These are phyloP conservation scores for Rhodotorula kratochvilovae DNA, from an alignment of 768 basidiomycete genomes.

Conservation along the genomic window DNA sequence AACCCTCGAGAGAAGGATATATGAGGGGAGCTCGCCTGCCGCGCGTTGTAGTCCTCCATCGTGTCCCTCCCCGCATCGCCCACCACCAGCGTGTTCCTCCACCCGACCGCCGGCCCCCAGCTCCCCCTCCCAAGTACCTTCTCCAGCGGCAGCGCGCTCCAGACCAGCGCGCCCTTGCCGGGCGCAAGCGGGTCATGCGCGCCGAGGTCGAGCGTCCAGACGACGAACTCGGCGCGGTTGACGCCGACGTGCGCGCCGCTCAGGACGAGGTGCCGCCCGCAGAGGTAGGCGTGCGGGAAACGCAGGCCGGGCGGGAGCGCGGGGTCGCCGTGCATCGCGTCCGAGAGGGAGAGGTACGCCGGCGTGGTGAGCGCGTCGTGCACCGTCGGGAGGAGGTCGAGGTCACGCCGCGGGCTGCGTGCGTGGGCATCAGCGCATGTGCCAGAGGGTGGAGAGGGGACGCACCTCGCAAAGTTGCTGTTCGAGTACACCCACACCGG, in stretches of 20 bases:
- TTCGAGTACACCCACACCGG: slow-evolving; percentile 92
- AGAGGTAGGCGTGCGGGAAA: slow-evolving; percentile 87
- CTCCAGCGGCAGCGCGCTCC: slow-evolving; percentile 82
- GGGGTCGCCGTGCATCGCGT: slow-evolving; percentile 55
- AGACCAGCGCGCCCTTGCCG: slow-evolving; percentile 56
- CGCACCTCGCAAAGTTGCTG: slow-evolving; percentile 68
- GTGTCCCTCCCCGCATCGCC: slow-evolving; percentile 77
- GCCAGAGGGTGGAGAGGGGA: not conserved
- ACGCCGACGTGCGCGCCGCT: slow-evolving; percentile 54
- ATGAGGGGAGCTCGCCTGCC: not conserved
- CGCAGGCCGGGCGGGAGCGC: slow-evolving; percentile 84
- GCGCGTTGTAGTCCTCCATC: slow-evolving; percentile 77
- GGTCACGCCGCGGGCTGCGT: slow-evolving; percentile 71
- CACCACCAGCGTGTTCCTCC: slow-evolving; percentile 82
- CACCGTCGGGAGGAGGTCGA: slow-evolving; percentile 69
- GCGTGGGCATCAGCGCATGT: not conserved
- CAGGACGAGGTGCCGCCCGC: slow-evolving; percentile 86
- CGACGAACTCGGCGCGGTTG: slow-evolving; percentile 85
- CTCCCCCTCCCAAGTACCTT: slow-evolving; percentile 78
- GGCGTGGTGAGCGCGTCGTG: slow-evolving; percentile 66
- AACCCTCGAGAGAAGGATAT: no score
- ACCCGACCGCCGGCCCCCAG: slow-evolving; percentile 88
- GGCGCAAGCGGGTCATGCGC: slow-evolving; percentile 61
- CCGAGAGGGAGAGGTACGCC: slow-evolving; percentile 52
- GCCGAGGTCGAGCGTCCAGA: slow-evolving; percentile 57